Conservation (phyloP, 495 filamentous ascomycete species). For the Monascus purpureus region DNA sequence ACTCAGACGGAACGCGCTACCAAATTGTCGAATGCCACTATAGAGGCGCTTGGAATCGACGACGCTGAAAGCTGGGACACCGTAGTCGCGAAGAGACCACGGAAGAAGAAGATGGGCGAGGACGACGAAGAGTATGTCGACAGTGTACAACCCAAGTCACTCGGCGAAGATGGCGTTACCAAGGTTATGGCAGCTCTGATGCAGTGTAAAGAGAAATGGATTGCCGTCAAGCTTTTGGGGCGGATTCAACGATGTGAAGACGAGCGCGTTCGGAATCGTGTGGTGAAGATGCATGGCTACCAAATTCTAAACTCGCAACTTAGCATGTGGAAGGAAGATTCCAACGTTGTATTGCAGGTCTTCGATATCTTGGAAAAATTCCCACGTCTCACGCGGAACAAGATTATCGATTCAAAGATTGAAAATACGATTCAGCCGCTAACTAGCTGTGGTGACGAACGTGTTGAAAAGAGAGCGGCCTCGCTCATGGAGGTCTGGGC, state of each 20-base stretch:
- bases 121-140: conserved; percentile 96
- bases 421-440: conserved; percentile 68
- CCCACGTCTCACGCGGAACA: conserved; percentile 87
- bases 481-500: conserved; percentile 73
- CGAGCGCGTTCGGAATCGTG: conserved; percentile 73
- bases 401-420: conserved; percentile 93
- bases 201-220: conserved; percentile 99
- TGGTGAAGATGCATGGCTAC: conserved; percentile 95
- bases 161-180: conserved; percentile 80
- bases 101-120: conserved; percentile 88
- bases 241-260: conserved; percentile 86
- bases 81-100: conserved; percentile 70
- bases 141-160: conserved; percentile 66
- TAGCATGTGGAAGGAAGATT: conserved; percentile 70
- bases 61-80: conserved; percentile 87
- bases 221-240: conserved; percentile 82
- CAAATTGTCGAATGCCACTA: conserved; percentile 77
- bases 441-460: conserved; percentile 52
- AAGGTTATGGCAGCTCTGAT: conserved; percentile 98
- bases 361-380: conserved; percentile 81
- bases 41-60: conserved; percentile 93
- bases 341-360: conserved; percentile 77
- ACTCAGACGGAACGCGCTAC: conserved; percentile 94
- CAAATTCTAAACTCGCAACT: conserved; percentile 81
- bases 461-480: conserved; percentile 56